These are phyloP conservation scores for Rehmannia glutinosa DNA, from an alignment of 257 asterid genomes.

Conservation along the genomic window DNA sequence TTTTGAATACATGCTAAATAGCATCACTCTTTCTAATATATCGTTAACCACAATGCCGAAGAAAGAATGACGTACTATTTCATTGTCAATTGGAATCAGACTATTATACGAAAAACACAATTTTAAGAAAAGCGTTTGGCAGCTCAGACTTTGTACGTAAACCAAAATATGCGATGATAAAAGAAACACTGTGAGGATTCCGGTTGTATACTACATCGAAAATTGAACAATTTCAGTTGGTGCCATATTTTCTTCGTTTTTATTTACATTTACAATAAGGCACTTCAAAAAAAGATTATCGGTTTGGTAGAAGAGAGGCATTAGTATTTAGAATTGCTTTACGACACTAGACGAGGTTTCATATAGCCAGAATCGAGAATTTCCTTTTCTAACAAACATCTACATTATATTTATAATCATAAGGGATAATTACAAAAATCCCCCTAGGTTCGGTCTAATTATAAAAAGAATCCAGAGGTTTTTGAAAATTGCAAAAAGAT, in stretches of 20 bases:
- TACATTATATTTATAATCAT: background rate
- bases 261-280: background rate
- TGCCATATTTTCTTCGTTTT: background rate
- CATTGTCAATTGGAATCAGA: background rate
- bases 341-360: background rate
- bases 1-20: background rate
- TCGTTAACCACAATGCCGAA: background rate
- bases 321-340: background rate
- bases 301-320: background rate
- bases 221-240: background rate
- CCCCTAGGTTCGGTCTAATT: too few species aligned
- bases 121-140: background rate
- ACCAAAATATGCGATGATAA: background rate
- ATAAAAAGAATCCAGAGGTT: too few species aligned
- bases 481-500: too few species aligned
- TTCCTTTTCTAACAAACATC: background rate
- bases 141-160: background rate
- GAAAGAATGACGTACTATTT: background rate
- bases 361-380: background rate
- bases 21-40: background rate
- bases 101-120: background rate
- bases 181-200: background rate
- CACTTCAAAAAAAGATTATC: background rate
- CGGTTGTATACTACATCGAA: background rate
- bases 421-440: too few species aligned